Evolutionary conservation across 2,329 filamentous ascomycete species (phyloP).

Genomic region (Ascochyta clinopodiicola): DNA sequence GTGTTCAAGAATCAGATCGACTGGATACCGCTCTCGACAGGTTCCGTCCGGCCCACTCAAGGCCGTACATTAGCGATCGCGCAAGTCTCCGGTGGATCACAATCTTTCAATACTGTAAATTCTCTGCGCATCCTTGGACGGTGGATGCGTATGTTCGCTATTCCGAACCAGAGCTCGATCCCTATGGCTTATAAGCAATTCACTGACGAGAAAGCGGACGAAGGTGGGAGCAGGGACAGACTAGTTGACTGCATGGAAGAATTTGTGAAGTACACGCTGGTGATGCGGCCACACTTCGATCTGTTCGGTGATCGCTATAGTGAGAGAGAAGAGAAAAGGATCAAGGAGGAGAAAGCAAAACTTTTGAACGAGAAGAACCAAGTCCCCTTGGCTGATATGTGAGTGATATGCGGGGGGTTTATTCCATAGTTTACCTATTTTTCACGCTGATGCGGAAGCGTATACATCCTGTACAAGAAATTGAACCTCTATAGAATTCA

Average conservation of each 20-base stretch:
- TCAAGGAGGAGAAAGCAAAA: constrained; percentile 27
- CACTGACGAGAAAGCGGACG: constrained; percentile 54
- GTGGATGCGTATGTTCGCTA: constrained; percentile 74
- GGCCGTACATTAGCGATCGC: constrained; percentile 68
- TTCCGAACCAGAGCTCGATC: constrained; percentile 70
- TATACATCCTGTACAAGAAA: too few relatives aligned
- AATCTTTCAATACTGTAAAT: constrained; percentile 73
- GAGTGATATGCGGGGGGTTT: too few relatives aligned
- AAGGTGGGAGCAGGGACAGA: constrained; percentile 60
- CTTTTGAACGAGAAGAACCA: too few relatives aligned
- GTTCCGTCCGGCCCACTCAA: constrained; percentile 70
- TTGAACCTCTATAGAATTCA: too few relatives aligned
- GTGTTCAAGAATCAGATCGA: constrained; percentile 76
- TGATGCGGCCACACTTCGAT: constrained; percentile 68
- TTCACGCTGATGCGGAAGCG: too few relatives aligned
- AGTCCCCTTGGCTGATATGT: too few relatives aligned
- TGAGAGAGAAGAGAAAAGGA: constrained; percentile 58
- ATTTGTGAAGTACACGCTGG: constrained; percentile 71
- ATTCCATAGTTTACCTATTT: too few relatives aligned
- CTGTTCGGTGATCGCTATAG: constrained; percentile 69
- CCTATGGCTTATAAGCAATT: constrained; percentile 70
- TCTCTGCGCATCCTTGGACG: constrained; percentile 68
- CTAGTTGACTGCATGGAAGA: constrained; percentile 74
- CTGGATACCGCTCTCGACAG: constrained; percentile 69
- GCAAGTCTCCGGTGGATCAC: constrained; percentile 69